phyloP scores from a whole-genome alignment of 257 asterid species.

The Solanum habrochaites region DNA sequence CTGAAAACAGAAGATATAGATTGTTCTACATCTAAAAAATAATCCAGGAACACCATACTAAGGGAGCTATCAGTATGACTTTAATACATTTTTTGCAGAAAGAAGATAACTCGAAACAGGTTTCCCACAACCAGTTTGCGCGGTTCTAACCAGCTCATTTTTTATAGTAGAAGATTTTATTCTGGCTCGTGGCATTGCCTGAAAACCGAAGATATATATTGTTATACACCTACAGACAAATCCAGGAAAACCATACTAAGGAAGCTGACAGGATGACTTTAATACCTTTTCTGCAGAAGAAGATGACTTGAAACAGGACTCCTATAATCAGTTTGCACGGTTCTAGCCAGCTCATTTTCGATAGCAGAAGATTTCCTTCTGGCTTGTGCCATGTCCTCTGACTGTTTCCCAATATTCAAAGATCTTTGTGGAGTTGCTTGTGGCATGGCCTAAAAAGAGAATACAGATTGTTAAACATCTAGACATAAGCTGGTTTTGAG shows the following conservation, averaged over 20 bases:
- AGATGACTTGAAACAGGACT: neutral
- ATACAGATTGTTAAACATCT: neutral
- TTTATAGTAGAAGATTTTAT: too few relatives aligned
- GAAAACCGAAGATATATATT: too few relatives aligned
- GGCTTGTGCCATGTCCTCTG: neutral
- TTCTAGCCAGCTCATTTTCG: too few relatives aligned
- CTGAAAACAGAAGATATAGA: neutral
- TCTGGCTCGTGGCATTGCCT: too few relatives aligned
- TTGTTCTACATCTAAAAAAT: neutral
- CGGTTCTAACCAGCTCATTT: too few relatives aligned
- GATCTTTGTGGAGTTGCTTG: neutral
- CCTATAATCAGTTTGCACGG: neutral
- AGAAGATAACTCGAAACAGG: neutral
- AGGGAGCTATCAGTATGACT: too few relatives aligned
- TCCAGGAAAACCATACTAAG: neutral
- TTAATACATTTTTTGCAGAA: neutral
- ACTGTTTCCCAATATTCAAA: neutral
- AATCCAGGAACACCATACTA: too few relatives aligned
- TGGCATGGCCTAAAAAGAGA: neutral
- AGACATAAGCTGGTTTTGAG: neutral
- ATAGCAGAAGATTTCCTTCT: neutral
- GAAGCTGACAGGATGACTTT: too few relatives aligned
- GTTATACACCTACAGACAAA: too few relatives aligned
- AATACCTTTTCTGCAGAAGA: neutral
- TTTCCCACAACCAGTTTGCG: neutral